Percentiles rank a stretch among this genome's conserved stretches.
phyloP scores from a whole-genome alignment of 2,329 filamentous ascomycete genomes.

The Remersonia thermophila region DNA sequence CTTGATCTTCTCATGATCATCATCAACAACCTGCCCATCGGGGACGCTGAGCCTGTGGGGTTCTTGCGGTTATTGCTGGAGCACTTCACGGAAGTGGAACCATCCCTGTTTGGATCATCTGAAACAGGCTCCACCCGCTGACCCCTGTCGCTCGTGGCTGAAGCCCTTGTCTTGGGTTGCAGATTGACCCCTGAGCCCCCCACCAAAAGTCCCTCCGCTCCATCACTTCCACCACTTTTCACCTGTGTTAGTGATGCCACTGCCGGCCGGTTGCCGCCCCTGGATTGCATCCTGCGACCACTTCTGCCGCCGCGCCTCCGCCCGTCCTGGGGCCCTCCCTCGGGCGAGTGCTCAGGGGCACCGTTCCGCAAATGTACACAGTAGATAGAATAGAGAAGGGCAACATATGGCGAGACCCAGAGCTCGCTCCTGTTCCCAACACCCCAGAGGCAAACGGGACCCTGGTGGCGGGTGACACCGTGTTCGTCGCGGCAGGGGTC shows the following conservation, averaged over 20 bases:
- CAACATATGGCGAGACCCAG: too few species aligned
- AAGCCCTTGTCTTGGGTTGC: slow-evolving; percentile 8
- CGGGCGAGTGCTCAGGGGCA: too few species aligned
- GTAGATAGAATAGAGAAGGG: too few species aligned
- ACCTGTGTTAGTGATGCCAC: neutral
- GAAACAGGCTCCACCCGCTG: slow-evolving; percentile 23
- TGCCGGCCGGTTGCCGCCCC: neutral
- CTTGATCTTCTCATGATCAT: slow-evolving; percentile 27
- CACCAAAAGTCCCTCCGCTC: slow-evolving; percentile 2
- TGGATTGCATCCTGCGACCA: slow-evolving; percentile 4
- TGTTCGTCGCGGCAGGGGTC: too few species aligned
- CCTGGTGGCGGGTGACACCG: too few species aligned
- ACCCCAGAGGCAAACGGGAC: too few species aligned
- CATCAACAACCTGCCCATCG: slow-evolving; percentile 8
- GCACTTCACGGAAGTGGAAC: too few species aligned
- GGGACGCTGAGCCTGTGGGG: slow-evolving; percentile 17
- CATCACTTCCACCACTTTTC: neutral
- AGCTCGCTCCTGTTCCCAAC: too few species aligned
- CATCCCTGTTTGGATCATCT: slow-evolving; percentile 23
- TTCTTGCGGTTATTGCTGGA: slow-evolving; percentile 5
- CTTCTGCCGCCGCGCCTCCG: neutral
- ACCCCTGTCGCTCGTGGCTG: neutral
- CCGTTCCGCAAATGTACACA: too few species aligned
- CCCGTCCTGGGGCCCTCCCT: too few species aligned
- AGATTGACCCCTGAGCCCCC: slow-evolving; percentile 8